These are phyloP conservation scores for Erodium trifolium DNA, from an alignment of 441 rosid genomes.

Conservation along the genomic window DNA sequence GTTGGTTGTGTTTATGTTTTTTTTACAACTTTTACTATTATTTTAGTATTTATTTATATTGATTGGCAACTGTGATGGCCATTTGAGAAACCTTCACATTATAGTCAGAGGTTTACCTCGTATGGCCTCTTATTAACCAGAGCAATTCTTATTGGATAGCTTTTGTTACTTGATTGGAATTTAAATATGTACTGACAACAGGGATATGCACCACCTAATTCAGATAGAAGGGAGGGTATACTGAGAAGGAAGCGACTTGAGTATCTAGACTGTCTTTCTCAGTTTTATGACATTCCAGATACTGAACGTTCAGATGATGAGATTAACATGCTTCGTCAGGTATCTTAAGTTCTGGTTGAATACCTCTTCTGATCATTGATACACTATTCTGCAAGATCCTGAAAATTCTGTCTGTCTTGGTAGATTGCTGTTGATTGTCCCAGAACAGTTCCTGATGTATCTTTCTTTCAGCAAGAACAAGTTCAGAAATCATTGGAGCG, in stretches of 20 bases:
- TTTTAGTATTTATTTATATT: neutral
- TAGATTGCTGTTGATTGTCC: slow-evolving; percentile 99
- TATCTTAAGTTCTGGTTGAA: slow-evolving; percentile 20
- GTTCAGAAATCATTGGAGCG: slow-evolving; percentile 98
- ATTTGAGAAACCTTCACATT: neutral
- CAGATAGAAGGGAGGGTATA: slow-evolving; percentile 98
- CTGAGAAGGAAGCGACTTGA: slow-evolving; percentile 83
- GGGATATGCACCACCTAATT: slow-evolving; percentile 99
- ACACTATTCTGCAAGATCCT: slow-evolving; percentile 11
- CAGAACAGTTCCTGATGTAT: slow-evolving; percentile 90
- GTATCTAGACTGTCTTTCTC: slow-evolving; percentile 90
- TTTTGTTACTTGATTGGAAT: slow-evolving; percentile 33
- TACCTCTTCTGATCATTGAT: slow-evolving; percentile 11
- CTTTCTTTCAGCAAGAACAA: slow-evolving; percentile 89
- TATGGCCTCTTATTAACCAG: slow-evolving; percentile 8
- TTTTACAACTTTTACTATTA: neutral
- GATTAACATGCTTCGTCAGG: slow-evolving; percentile 97
- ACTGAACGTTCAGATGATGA: slow-evolving; percentile 95
- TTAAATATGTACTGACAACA: slow-evolving; percentile 83
- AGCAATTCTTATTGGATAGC: slow-evolving; percentile 12
- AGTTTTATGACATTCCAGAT: slow-evolving; percentile 88
- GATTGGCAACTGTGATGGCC: neutral
- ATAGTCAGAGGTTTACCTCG: slow-evolving; percentile 2
- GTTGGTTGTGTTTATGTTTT: neutral
- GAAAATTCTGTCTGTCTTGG: slow-evolving; percentile 20